phyloP scores from a whole-genome alignment of 352 stramenopile genomes.

The Pythium folliculosum region DNA sequence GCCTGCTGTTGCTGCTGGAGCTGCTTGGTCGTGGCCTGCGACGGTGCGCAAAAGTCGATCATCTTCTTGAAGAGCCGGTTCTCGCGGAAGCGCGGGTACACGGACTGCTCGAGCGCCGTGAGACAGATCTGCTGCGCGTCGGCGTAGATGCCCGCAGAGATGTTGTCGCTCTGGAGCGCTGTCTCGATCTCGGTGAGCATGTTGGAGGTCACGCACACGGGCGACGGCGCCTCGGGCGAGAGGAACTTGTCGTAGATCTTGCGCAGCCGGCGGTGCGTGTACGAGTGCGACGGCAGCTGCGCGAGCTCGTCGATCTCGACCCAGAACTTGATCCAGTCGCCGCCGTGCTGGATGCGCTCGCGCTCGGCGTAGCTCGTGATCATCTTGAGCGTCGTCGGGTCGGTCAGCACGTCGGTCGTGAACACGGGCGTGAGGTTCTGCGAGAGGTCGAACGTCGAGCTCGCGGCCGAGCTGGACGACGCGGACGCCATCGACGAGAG shows the following conservation, averaged over 20 bases:
- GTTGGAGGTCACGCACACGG: slow-evolving; percentile 67
- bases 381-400: slow-evolving; percentile 75
- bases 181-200: slow-evolving; percentile 76
- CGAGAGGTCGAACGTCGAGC: slow-evolving; percentile 48
- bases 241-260: slow-evolving; percentile 90
- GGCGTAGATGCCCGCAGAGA: slow-evolving; percentile 70
- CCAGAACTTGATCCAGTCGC: slow-evolving; percentile 78
- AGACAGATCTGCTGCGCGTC: slow-evolving; percentile 69
- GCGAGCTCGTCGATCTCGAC: slow-evolving; percentile 80
- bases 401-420: slow-evolving; percentile 76
- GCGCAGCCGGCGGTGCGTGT: slow-evolving; percentile 73
- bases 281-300: slow-evolving; percentile 72
- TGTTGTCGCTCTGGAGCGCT: slow-evolving; percentile 59
- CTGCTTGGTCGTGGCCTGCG: slow-evolving; percentile 20
- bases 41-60: slow-evolving; percentile 61
- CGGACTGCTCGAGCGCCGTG: slow-evolving; percentile 65
- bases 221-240: slow-evolving; percentile 62
- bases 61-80: slow-evolving; percentile 80
- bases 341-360: slow-evolving; percentile 55
- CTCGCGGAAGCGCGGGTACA: slow-evolving; percentile 78
- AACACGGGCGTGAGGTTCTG: slow-evolving; percentile 80
- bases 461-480: slow-evolving; percentile 9
- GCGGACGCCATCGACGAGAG: slow-evolving; percentile 6
- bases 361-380: slow-evolving; percentile 60
- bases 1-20: slow-evolving; percentile 22